phyloP scores from a whole-genome alignment of 2,329 filamentous ascomycete genomes.

The Talaromyces amestolkiae region DNA sequence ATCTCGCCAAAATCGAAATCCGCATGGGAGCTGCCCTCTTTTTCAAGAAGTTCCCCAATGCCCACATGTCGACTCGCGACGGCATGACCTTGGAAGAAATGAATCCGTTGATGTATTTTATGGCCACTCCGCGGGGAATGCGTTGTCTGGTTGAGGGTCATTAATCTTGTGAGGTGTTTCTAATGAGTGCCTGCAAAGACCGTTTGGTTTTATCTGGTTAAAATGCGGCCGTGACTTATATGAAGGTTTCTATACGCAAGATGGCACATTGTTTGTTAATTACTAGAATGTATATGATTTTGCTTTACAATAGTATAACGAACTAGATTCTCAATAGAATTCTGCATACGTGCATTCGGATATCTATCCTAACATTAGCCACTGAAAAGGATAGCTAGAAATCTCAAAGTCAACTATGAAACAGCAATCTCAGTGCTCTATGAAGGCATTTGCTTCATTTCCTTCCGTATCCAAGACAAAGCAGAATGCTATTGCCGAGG shows the following conservation, averaged over 20 bases:
- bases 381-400: neutral
- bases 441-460: neutral
- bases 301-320: neutral
- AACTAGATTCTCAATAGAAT: neutral
- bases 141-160: constrained; percentile 29
- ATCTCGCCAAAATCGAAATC: constrained; percentile 61
- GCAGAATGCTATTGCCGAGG: neutral
- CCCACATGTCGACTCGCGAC: constrained; percentile 1
- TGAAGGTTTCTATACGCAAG: neutral
- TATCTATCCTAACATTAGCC: neutral
- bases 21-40: constrained; percentile 51
- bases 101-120: constrained; percentile 44
- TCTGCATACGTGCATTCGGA: neutral
- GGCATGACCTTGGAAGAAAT: constrained; percentile 34
- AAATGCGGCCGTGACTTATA: neutral
- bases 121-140: constrained; percentile 41
- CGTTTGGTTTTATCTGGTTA: neutral
- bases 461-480: neutral
- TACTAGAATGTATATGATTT: neutral
- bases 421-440: neutral
- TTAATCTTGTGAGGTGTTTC: neutral
- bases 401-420: neutral
- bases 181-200: neutral
- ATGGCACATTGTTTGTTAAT: neutral
- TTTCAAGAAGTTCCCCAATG: constrained; percentile 36